Percentiles rank a stretch among this genome's conserved stretches.
phyloP scores from a whole-genome alignment of 75 land plant genomes.

The Pseudotsuga menziesii region DNA sequence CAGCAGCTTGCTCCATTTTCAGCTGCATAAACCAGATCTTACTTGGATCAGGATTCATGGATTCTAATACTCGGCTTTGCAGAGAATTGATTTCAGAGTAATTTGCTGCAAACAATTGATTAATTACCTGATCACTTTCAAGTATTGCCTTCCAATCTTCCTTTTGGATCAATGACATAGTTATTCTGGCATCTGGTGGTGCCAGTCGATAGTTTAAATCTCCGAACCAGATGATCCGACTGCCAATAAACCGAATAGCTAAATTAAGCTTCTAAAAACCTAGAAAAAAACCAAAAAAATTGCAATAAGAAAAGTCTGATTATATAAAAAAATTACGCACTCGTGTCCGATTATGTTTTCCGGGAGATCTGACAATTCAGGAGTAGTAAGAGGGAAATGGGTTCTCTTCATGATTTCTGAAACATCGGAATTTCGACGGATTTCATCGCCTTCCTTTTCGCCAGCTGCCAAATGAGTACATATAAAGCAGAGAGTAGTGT shows the following conservation, averaged over 20 bases:
- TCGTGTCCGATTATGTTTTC: constrained; percentile 70
- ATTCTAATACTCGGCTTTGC: too few species aligned
- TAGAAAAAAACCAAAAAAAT: too few species aligned
- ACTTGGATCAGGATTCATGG: too few species aligned
- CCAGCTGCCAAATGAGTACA: constrained; percentile 87
- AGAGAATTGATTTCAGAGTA: too few species aligned
- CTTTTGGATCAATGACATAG: constrained; percentile 22
- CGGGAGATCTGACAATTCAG: constrained; percentile 3
- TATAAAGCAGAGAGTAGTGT: too few species aligned
- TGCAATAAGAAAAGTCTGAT: neutral
- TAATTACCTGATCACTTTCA: constrained; percentile 48
- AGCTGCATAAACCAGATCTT: constrained; percentile 24
- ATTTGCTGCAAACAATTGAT: neutral
- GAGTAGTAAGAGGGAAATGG: constrained; percentile 34
- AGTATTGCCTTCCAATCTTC: constrained; percentile 54
- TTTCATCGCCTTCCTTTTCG: constrained; percentile 61
- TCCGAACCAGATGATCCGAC: constrained; percentile 70
- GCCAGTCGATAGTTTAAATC: constrained; percentile 76
- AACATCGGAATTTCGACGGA: constrained; percentile 54
- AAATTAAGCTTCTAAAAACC: neutral
- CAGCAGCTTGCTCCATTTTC: constrained; percentile 35
- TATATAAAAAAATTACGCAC: constrained; percentile 31
- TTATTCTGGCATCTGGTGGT: constrained; percentile 37
- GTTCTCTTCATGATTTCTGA: constrained; percentile 57
- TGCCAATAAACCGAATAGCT: neutral